Evolutionary conservation across 306 rosid species (phyloP).

Genomic region (Luffa acutangula): DNA sequence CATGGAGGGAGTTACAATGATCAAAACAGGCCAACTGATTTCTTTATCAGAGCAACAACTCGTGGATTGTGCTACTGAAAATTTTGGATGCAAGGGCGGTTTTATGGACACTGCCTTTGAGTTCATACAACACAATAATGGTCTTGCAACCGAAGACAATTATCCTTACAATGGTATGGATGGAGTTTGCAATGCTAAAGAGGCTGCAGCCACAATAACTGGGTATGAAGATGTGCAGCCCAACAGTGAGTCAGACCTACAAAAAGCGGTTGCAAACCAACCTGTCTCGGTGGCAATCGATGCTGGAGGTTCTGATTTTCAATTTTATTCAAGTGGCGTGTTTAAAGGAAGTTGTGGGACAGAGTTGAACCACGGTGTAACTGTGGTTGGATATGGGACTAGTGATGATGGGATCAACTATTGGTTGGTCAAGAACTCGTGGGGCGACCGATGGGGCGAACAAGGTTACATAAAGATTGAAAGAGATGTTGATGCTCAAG

Average conservation of each 20-base stretch:
- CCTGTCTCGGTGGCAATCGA: slow-evolving; percentile 39
- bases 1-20: slow-evolving; percentile 65
- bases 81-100: slow-evolving; percentile 68
- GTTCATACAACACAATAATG: slow-evolving; percentile 65
- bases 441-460: not conserved
- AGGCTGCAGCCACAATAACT: slow-evolving; percentile 54
- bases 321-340: slow-evolving; percentile 26
- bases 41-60: slow-evolving; percentile 80
- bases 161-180: slow-evolving; percentile 48
- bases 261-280: slow-evolving; percentile 13
- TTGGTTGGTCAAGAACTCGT: not conserved
- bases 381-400: slow-evolving; percentile 32
- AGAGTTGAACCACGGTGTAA: slow-evolving; percentile 32
- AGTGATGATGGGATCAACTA: not conserved
- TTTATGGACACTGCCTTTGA: slow-evolving; percentile 77
- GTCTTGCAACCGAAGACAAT: slow-evolving; percentile 52
- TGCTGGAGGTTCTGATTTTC: slow-evolving; percentile 25
- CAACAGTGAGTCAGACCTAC: not conserved
- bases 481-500: not conserved
- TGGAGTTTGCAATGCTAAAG: slow-evolving; percentile 39
- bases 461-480: not conserved
- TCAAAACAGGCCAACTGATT: slow-evolving; percentile 47
- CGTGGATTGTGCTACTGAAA: slow-evolving; percentile 53
- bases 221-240: slow-evolving; percentile 40
- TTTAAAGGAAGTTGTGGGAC: slow-evolving; percentile 27